Evolutionary conservation across 2,329 filamentous ascomycete species (phyloP), one percentile per base, ranked within the genome.

Genomic region (Dothidotthia symphoricarpi): DNA sequence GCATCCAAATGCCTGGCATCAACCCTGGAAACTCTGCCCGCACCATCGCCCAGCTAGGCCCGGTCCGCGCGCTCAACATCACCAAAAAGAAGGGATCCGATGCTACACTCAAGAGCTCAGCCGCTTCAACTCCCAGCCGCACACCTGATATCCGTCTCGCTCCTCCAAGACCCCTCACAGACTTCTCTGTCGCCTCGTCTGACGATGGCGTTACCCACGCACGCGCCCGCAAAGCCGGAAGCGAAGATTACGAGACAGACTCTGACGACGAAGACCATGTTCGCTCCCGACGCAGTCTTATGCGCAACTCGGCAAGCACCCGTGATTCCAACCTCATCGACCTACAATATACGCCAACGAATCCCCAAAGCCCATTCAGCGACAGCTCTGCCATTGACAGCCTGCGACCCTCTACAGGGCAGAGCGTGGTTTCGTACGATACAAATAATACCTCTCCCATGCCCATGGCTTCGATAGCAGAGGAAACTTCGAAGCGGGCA

Each of bases 11-110:
- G 60, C 70, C 70, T 5, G 51, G 56, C 24, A 57, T 65, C 36
- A 66, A 63, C 41, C 62, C 66, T 3, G 53, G 59, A 34, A 58
- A 63, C 44, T 63, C 65, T 10, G 46, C 67, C 19, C 60, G 61
- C 34, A 67, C 65, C 46, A 66, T 52, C 28, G 66, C 65, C 26
- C 65, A 65, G 15, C 57, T 69, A 14, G 71, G 64, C 27, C 70
- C 69, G 33, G 69, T 72, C n/a, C 69, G 64, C 33, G 66, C 71
- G 8, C 63, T 75, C 35, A 72, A 68, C 29, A 68, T 75, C 34
- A 67, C 62, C 22, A 69, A 68, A 49, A 66, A 62, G 54, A 66
- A 54, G 50, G 45, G 44, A 25, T 41, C 44, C 7, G 60, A 63
- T 11, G 43, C 32, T 7, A 59, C 60, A 1, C 53, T 55, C 10